A percentile compares a stretch with the other conserved stretches of the same genome.
These are phyloP conservation scores for Ustilago shanxiensis DNA, from an alignment of 1,284 basidiomycete species.

Conservation along the genomic window DNA sequence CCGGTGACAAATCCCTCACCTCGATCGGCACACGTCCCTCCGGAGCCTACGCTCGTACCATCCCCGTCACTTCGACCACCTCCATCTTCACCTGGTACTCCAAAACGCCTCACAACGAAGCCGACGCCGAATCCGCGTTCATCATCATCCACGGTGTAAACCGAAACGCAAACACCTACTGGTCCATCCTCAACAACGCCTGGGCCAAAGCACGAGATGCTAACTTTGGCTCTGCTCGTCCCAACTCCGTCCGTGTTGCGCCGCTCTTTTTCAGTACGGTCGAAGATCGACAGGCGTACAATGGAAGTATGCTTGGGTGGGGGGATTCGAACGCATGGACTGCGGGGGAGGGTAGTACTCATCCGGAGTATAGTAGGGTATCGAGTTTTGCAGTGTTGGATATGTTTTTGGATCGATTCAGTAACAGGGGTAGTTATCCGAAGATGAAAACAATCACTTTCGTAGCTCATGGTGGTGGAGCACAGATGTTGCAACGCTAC, in stretches of 20 bases:
- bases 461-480: conserved; percentile 64
- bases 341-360: conserved; percentile 42
- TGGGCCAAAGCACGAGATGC: conserved; percentile 29
- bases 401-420: conserved; percentile 37
- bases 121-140: conserved; percentile 45
- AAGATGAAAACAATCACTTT: conserved; percentile 60
- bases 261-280: conserved; percentile 58
- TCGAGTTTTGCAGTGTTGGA: conserved; percentile 50
- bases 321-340: conserved; percentile 60
- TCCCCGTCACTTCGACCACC: conserved; percentile 13
- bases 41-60: conserved; percentile 31
- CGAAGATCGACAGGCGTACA: conserved; percentile 36
- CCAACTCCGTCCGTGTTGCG: conserved; percentile 54
- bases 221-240: conserved; percentile 16
- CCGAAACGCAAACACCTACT: conserved; percentile 58
- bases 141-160: conserved; percentile 60
- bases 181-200: conserved; percentile 43
- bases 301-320: conserved; percentile 45
- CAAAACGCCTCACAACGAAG: conserved; percentile 44
- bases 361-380: conserved; percentile 29
- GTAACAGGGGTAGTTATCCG: conserved; percentile 40
- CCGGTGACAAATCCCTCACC: conserved; percentile 15
- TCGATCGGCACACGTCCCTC: conserved; percentile 15
- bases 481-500: conserved; percentile 57
- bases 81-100: conserved; percentile 54